Evolutionary conservation across 2,329 filamentous ascomycete species (phyloP).

Genomic region (Achaetomium macrosporum): DNA sequence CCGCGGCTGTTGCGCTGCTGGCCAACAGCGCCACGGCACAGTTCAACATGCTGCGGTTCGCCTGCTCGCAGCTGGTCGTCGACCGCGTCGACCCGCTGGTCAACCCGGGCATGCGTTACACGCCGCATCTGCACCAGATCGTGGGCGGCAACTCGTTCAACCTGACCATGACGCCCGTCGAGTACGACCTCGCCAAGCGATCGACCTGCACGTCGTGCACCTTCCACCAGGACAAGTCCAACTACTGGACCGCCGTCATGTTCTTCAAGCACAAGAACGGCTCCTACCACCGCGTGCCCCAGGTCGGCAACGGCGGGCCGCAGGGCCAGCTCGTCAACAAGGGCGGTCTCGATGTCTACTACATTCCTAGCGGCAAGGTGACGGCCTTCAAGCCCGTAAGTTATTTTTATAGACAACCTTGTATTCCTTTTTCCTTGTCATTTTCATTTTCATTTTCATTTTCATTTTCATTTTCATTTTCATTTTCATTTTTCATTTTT

Average conservation of each 20-base stretch:
- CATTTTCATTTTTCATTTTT: not conserved
- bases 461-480: no score
- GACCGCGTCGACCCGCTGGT: constrained; percentile 42
- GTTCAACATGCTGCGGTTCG: constrained; percentile 40
- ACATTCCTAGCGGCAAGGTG: constrained; percentile 38
- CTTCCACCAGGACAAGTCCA: constrained; percentile 40
- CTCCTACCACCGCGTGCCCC: constrained; percentile 38
- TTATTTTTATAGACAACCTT: no score
- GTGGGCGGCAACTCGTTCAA: constrained; percentile 43
- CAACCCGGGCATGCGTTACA: constrained; percentile 40
- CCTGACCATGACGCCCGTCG: constrained; percentile 36
- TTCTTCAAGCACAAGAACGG: constrained; percentile 41
- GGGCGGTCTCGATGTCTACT: constrained; percentile 40
- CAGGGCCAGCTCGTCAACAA: constrained; percentile 40
- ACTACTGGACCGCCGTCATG: constrained; percentile 44
- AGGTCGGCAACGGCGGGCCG: constrained; percentile 40
- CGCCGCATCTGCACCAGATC: constrained; percentile 43
- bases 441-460: not conserved
- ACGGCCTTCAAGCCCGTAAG: constrained; percentile 38
- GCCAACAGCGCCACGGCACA: constrained; percentile 29
- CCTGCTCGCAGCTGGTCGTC: constrained; percentile 43
- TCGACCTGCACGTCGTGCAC: constrained; percentile 41
- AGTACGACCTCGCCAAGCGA: constrained; percentile 30
- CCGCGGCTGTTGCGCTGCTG: constrained; percentile 27
- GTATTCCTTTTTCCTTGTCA: no score